These are phyloP conservation scores for Guyanaporus albipodus DNA, from an alignment of 768 basidiomycete species.

Conservation along the genomic window DNA sequence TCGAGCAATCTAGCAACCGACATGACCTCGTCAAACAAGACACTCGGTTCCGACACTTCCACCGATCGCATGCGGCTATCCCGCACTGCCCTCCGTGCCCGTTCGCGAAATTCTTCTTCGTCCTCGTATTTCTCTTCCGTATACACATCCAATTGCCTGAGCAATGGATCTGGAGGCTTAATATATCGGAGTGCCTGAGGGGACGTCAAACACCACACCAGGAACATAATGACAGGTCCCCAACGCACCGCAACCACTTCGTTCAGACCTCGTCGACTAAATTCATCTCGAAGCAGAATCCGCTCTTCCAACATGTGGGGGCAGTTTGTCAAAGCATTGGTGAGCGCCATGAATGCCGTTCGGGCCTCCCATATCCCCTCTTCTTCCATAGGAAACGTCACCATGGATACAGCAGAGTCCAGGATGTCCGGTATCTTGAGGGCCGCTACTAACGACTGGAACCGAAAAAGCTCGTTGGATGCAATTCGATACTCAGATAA, in stretches of 20 bases:
- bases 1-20: slow-evolving; percentile 47
- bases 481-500: slow-evolving; percentile 76
- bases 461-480: slow-evolving; percentile 72
- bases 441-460: slow-evolving; percentile 66
- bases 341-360: slow-evolving; percentile 66
- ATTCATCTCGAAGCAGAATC: slow-evolving; percentile 76
- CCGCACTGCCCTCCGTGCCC: slow-evolving; percentile 40
- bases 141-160: slow-evolving; percentile 79
- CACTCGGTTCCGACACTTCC: slow-evolving; percentile 46
- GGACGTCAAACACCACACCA: background rate
- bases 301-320: slow-evolving; percentile 77
- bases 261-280: slow-evolving; percentile 75
- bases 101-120: slow-evolving; percentile 77
- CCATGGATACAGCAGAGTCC: slow-evolving; percentile 31
- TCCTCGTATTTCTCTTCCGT: slow-evolving; percentile 89
- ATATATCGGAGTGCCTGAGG: slow-evolving; percentile 68
- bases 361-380: slow-evolving; percentile 81
- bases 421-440: slow-evolving; percentile 51
- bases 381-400: slow-evolving; percentile 46
- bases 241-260: slow-evolving; percentile 75
- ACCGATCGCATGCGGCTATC: slow-evolving; percentile 19
- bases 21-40: slow-evolving; percentile 58
- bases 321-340: slow-evolving; percentile 70
- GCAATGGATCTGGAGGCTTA: slow-evolving; percentile 69
- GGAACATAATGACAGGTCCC: background rate